These are phyloP conservation scores for Pholiota molesta DNA, from an alignment of 768 basidiomycete genomes.

Conservation along the genomic window DNA sequence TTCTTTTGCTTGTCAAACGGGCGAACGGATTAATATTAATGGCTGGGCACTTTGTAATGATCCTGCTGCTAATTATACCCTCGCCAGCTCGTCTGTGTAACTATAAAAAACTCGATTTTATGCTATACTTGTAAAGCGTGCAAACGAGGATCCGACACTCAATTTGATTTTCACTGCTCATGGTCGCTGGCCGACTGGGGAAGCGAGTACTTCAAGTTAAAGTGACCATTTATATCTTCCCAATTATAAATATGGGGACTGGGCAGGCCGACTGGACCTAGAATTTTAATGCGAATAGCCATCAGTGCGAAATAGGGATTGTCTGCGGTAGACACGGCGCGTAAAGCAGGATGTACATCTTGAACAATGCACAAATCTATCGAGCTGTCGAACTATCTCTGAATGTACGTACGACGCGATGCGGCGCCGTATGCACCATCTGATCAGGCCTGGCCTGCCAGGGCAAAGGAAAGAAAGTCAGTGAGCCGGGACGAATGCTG, in stretches of 20 bases:
- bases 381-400: background rate
- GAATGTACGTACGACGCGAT: background rate
- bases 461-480: background rate
- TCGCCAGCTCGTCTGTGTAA: background rate
- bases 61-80: background rate
- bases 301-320: background rate
- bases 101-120: background rate
- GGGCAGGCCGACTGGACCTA: background rate
- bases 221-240: background rate
- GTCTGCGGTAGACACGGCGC: background rate
- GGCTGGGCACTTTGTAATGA: background rate
- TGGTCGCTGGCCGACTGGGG: background rate
- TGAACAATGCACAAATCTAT: background rate
- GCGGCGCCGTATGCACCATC: background rate
- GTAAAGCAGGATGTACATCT: background rate
- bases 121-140: no score
- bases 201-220: background rate
- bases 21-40: background rate
- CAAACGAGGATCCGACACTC: no score
- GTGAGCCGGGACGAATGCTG: background rate
- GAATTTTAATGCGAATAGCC: background rate
- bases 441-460: background rate
- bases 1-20: conserved; percentile 2
- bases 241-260: background rate
- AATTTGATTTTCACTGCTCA: background rate